These are phyloP conservation scores for Apiotrichum porosum DNA, from an alignment of 1,284 basidiomycete genomes.

Conservation along the genomic window DNA sequence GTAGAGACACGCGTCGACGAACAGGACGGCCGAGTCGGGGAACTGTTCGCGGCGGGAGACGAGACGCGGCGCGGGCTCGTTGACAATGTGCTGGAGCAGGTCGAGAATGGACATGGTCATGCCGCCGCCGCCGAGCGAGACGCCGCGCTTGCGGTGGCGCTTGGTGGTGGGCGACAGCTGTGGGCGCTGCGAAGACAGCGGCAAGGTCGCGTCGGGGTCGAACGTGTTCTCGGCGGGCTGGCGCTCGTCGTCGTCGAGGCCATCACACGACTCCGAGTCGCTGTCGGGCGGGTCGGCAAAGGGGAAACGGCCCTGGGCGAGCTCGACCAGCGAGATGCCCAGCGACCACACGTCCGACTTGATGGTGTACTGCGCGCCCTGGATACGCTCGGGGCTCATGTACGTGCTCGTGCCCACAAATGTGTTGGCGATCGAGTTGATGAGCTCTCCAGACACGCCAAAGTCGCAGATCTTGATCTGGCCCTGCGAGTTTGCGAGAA, in stretches of 20 bases:
- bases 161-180: slow-evolving; percentile 18
- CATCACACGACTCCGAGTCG: slow-evolving; percentile 57
- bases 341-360: slow-evolving; percentile 98
- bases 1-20: slow-evolving; percentile 74
- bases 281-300: slow-evolving; percentile 70
- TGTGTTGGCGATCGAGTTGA: slow-evolving; percentile 97
- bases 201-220: slow-evolving; percentile 44
- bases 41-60: slow-evolving; percentile 54
- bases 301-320: slow-evolving; percentile 88
- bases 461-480: slow-evolving; percentile 99
- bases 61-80: slow-evolving; percentile 83
- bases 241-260: slow-evolving; percentile 55
- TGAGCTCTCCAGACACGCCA: slow-evolving; percentile 95
- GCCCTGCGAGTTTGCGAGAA: slow-evolving; percentile 86
- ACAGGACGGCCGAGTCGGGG: slow-evolving; percentile 64
- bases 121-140: slow-evolving; percentile 73
- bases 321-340: slow-evolving; percentile 89
- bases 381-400: slow-evolving; percentile 99
- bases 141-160: slow-evolving; percentile 67
- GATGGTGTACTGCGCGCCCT: slow-evolving; percentile 94
- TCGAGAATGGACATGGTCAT: slow-evolving; percentile 97
- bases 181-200: slow-evolving; percentile 32
- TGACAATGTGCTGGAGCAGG: slow-evolving; percentile 93
- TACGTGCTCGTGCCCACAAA: slow-evolving; percentile 98
- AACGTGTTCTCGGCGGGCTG: slow-evolving; percentile 13